Evolutionary conservation across 495 filamentous ascomycete species (phyloP).

Genomic region (Choiromyces venosus): DNA sequence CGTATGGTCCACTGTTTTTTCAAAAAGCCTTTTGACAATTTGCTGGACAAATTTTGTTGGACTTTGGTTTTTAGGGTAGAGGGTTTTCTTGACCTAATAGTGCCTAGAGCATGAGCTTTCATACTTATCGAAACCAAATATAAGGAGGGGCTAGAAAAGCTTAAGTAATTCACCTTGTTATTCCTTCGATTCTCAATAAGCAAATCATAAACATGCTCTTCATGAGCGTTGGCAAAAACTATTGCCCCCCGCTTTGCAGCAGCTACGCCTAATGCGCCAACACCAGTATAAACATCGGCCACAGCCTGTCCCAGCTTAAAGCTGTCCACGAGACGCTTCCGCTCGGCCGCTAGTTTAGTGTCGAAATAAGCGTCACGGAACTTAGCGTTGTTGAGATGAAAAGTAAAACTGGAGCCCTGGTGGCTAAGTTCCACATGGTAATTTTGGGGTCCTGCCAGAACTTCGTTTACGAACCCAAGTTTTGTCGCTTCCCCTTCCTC

Average conservation of each 20-base stretch:
- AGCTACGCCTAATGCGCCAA: conserved; percentile 88
- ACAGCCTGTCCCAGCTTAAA: conserved; percentile 81
- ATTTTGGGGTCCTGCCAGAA: conserved; percentile 71
- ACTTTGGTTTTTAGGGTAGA: conserved; percentile 69
- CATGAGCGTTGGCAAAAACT: conserved; percentile 93
- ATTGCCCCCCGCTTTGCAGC: conserved; percentile 81
- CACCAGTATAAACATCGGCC: conserved; percentile 93
- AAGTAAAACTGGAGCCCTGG: conserved; percentile 57
- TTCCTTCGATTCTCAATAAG: conserved; percentile 62
- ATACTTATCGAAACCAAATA: not conserved
- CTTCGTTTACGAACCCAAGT: conserved; percentile 65
- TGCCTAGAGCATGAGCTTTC: conserved; percentile 8
- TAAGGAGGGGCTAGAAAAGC: not conserved
- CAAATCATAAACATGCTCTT: conserved; percentile 68
- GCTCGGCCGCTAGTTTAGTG: conserved; percentile 76
- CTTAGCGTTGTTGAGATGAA: conserved; percentile 67
- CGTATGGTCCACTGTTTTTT: conserved; percentile 45
- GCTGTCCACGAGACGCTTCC: conserved; percentile 65
- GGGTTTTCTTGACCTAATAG: conserved; percentile 59
- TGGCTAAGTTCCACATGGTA: conserved; percentile 68
- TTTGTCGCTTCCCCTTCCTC: conserved; percentile 74
- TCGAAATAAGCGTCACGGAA: conserved; percentile 66
- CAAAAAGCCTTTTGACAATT: conserved; percentile 60
- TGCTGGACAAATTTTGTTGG: conserved; percentile 71
- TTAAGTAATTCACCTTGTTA: conserved; percentile 68